A percentile compares a stretch with the other conserved stretches of the same genome.
These are phyloP conservation scores for Talaromyces liani DNA, from an alignment of 495 filamentous ascomycete genomes.

Conservation along the genomic window DNA sequence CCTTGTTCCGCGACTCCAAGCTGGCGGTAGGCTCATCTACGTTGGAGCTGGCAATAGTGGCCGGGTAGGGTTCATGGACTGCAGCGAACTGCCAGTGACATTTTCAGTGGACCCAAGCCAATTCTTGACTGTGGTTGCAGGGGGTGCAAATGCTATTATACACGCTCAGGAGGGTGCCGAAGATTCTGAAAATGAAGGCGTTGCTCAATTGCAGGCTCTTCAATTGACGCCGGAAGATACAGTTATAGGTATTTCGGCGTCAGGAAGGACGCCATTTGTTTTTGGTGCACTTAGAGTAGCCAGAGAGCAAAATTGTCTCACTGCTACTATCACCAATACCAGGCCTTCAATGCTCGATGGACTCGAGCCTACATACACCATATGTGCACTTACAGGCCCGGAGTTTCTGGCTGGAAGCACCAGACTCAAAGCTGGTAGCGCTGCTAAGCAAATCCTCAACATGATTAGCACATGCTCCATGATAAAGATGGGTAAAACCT, in stretches of 20 bases:
- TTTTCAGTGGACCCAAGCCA: neutral
- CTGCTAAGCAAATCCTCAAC: slow-evolving; percentile 1
- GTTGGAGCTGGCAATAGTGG: neutral
- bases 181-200: neutral
- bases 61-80: neutral
- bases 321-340: neutral
- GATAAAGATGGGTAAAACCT: neutral
- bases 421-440: neutral
- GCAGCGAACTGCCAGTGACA: neutral
- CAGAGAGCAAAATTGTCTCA: neutral
- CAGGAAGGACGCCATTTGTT: neutral
- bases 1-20: neutral
- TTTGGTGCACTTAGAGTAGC: neutral
- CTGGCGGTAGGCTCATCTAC: neutral
- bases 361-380: neutral
- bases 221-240: neutral
- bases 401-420: neutral
- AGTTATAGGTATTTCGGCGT: neutral
- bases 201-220: neutral
- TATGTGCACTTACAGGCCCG: neutral
- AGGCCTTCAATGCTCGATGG: neutral
- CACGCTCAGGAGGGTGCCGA: neutral
- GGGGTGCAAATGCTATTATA: neutral
- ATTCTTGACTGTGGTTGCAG: neutral
- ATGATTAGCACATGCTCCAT: slow-evolving; percentile 1